These are phyloP conservation scores for Penicillium angulare DNA, from an alignment of 495 filamentous ascomycete genomes.

Conservation along the genomic window DNA sequence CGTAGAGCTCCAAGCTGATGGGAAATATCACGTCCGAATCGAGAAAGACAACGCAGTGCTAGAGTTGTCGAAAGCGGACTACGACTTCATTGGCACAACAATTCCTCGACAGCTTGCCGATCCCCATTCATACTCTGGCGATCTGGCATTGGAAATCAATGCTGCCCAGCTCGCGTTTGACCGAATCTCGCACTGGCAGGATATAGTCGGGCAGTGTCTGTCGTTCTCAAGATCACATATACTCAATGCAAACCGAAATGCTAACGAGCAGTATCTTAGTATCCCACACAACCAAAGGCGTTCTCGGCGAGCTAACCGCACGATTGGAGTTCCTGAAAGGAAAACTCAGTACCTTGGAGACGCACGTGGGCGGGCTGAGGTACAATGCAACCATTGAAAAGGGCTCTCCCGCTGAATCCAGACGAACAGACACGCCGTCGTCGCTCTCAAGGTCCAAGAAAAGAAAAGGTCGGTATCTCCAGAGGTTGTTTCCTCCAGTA, in stretches of 20 bases:
- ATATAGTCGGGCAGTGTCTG: background rate
- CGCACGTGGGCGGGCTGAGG: background rate
- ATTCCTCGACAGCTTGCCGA: constrained; percentile 5
- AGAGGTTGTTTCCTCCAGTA: background rate
- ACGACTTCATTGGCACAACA: constrained; percentile 1
- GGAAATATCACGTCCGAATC: constrained; percentile 1
- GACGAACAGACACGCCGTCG: background rate
- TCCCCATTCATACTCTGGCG: constrained; percentile 3
- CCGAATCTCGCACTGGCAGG: background rate
- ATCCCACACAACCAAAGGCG: background rate
- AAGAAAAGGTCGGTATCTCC: background rate
- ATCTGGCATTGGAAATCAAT: constrained; percentile 1
- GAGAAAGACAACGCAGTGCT: constrained; percentile 1
- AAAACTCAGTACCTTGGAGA: background rate
- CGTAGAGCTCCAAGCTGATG: background rate
- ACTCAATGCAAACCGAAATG: background rate
- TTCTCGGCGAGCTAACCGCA: background rate
- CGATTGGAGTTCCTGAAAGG: background rate
- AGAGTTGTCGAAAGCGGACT: background rate
- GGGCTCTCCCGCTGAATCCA: background rate
- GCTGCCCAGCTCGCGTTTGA: background rate
- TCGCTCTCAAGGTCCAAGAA: background rate
- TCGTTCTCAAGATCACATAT: background rate
- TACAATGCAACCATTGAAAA: background rate
- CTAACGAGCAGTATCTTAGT: background rate